Percentiles rank a stretch among this genome's conserved stretches.
These are phyloP conservation scores for Hortaea werneckii DNA, from an alignment of 2,329 filamentous ascomycete genomes.

Conservation along the genomic window DNA sequence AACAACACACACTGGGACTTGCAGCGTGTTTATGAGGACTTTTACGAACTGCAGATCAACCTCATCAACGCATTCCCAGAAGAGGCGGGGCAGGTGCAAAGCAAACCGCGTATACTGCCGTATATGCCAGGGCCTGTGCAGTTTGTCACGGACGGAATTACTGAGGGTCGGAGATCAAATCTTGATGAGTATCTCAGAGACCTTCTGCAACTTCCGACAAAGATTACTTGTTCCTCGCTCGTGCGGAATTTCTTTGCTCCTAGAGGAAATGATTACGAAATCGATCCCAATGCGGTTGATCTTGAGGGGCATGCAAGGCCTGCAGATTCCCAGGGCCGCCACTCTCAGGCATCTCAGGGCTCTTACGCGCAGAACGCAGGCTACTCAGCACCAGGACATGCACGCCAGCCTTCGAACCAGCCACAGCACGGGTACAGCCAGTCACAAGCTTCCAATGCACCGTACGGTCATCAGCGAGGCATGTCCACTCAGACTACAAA, in stretches of 20 bases:
- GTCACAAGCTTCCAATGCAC: slow-evolving; percentile 9
- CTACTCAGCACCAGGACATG: slow-evolving; percentile 13
- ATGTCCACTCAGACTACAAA: slow-evolving; percentile 1
- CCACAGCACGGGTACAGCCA: slow-evolving; percentile 15
- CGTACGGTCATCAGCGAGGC: slow-evolving; percentile 7
- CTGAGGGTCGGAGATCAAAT: slow-evolving; percentile 83
- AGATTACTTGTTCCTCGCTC: slow-evolving; percentile 74
- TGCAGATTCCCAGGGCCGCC: slow-evolving; percentile 52
- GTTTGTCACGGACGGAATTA: slow-evolving; percentile 96
- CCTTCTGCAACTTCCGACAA: slow-evolving; percentile 67
- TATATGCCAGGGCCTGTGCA: slow-evolving; percentile 98
- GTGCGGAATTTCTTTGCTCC: slow-evolving; percentile 89
- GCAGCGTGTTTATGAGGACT: slow-evolving; percentile 92
- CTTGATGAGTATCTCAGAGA: slow-evolving; percentile 94
- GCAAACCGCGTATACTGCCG: slow-evolving; percentile 66
- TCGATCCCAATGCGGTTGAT: slow-evolving; percentile 56
- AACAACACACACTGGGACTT: slow-evolving; percentile 89
- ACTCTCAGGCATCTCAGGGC: slow-evolving; percentile 25
- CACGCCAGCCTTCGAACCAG: slow-evolving; percentile 11
- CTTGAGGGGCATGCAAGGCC: slow-evolving; percentile 57
- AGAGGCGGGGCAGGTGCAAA: slow-evolving; percentile 77
- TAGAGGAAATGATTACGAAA: slow-evolving; percentile 84
- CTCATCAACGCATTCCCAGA: slow-evolving; percentile 83
- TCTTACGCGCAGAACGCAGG: slow-evolving; percentile 14
- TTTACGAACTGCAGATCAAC: slow-evolving; percentile 97